Evolutionary conservation across 345 rosid genomes (phyloP), one percentile per base, ranked within the genome.

Genomic region (Erodium maritimum): DNA sequence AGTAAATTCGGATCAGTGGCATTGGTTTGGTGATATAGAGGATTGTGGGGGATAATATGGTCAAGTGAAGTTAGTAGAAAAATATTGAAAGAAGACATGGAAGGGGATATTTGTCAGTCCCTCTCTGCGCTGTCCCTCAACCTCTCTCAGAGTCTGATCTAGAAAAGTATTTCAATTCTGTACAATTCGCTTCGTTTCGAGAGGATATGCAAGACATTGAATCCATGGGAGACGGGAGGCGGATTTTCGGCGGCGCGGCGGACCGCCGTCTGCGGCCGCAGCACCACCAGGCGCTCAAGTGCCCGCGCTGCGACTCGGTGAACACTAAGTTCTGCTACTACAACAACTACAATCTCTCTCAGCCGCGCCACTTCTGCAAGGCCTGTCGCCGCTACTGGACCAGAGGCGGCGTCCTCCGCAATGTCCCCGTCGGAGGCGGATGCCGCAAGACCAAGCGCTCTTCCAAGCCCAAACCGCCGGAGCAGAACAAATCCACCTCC

Each of bases 351-450:
- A 91, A 91, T 71, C 95, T 88, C 74, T 88, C 95, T 21, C 98
- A 91, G 84, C 98, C 98, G 8, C 90, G 98, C 20, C 95, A 91
- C 87, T 91, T 91, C 79, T 91, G 98, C 75, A 91, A 91, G 74
- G 67, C 56, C 81, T 91, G 98, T 75, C 95, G 98, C 50, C 82
- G 96, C 45, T 91, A 91, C 83, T 91, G 98, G 98, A 91, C 98
- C 42, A 91, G 86, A 70, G 98, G 96, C 22, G 98, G 98, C 64
- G 88, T 91, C 59, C 93, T 91, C 57, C 91, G 98, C 42, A 91
- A 88, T 86, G 98, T 91, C 21, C 96, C 98, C 17, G 81, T 88
- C 14, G 98, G 98, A 18, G 96, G 91, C 4, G 88, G 91, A 54
- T 85, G 88, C 67, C 84, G 91, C 45, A 85, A 85, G 62, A 69